A percentile compares a stretch with the other conserved stretches of the same genome.
Evolutionary conservation across 305 asterid genomes (phyloP).

Genomic region (Solanum hybrid): DNA sequence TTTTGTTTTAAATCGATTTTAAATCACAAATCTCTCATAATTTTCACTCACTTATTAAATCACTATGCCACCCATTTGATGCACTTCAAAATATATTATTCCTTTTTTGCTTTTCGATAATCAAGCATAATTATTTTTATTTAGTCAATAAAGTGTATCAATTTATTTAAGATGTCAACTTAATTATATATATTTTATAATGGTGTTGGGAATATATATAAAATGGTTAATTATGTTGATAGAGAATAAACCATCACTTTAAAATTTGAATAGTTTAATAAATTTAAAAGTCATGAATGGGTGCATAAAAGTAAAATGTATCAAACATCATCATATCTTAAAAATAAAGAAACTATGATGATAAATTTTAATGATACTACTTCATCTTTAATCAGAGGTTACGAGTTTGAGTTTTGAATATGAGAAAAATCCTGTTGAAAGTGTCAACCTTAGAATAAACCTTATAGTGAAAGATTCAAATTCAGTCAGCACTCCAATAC

Average conservation of each 20-base stretch:
- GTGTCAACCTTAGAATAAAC: background rate
- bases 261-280: background rate
- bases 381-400: too few species aligned
- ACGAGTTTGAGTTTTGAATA: too few species aligned
- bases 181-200: background rate
- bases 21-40: background rate
- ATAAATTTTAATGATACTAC: background rate
- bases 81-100: background rate
- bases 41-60: background rate
- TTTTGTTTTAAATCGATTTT: background rate
- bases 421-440: too few species aligned
- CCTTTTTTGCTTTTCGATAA: background rate
- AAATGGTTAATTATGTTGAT: background rate
- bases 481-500: too few species aligned
- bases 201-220: background rate
- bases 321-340: background rate
- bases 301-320: background rate
- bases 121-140: background rate
- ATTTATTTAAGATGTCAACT: background rate
- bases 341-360: background rate
- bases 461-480: too few species aligned
- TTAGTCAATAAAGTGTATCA: background rate
- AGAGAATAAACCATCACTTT: background rate
- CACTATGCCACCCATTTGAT: background rate
- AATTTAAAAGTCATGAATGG: background rate